Evolutionary conservation across 2,329 filamentous ascomycete species (phyloP).

Genomic region (Fusarium nisikadoi): DNA sequence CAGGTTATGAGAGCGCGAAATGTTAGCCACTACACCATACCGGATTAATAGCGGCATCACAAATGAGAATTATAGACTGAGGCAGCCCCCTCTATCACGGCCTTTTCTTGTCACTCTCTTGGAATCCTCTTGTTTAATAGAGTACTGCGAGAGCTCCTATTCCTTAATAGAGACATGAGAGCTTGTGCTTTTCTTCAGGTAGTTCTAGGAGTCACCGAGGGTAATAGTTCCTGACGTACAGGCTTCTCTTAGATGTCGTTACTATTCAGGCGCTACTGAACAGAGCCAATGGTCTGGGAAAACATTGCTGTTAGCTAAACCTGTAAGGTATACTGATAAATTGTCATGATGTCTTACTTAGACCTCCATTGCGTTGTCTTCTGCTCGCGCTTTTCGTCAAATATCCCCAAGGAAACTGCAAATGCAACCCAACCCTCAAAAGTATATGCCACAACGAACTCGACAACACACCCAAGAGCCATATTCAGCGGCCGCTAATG

Average conservation of each 20-base stretch:
- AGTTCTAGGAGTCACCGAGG: no score
- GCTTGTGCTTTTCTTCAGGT: neutral
- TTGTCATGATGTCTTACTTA: neutral
- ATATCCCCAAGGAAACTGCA: no score
- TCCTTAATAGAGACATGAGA: neutral
- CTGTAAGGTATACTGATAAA: neutral
- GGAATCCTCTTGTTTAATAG: no score
- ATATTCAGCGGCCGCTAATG: neutral
- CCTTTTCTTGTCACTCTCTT: neutral
- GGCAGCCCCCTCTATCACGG: no score
- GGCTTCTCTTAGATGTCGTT: neutral
- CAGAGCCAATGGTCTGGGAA: neutral
- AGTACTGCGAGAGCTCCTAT: neutral
- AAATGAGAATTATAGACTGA: no score
- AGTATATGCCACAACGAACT: neutral
- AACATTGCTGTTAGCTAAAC: no score
- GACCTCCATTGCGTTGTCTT: neutral
- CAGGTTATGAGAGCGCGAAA: constrained; percentile 47
- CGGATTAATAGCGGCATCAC: constrained; percentile 6
- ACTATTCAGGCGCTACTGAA: neutral
- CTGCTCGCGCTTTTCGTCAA: neutral
- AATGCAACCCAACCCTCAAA: neutral
- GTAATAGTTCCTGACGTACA: neutral
- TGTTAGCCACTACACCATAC: constrained; percentile 51
- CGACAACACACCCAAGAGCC: neutral